phyloP scores from a whole-genome alignment of 176 grass and related monocot species.

The Poa pratensis region DNA sequence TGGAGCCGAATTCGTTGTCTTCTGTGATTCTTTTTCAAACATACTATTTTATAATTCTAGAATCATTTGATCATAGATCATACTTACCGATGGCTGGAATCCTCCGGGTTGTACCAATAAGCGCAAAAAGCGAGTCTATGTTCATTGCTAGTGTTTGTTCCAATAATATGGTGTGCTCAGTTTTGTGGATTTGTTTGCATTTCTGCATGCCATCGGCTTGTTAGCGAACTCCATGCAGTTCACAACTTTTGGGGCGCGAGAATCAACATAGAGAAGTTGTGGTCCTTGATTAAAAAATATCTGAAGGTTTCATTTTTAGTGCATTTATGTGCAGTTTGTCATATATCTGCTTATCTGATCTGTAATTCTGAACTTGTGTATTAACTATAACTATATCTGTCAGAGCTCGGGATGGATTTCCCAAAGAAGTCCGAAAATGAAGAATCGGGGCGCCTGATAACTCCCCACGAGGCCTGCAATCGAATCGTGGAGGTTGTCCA shows the following conservation, averaged over 20 bases:
- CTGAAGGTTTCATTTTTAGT: not conserved
- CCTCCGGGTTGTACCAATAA: not conserved
- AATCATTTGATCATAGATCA: not conserved
- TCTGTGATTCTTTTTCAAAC: not conserved
- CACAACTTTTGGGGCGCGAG: not conserved
- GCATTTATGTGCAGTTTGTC: not conserved
- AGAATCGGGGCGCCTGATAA: slow-evolving; percentile 67
- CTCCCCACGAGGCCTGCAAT: slow-evolving; percentile 78
- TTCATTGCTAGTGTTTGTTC: not conserved
- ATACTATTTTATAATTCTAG: not conserved
- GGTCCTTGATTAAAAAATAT: not conserved
- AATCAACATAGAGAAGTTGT: not conserved
- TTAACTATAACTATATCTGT: slow-evolving; percentile 16
- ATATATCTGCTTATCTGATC: not conserved
- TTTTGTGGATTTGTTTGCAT: slow-evolving; percentile 9
- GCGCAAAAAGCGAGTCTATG: not conserved
- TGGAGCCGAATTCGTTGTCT: not conserved
- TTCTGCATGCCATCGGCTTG: not conserved
- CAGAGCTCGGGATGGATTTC: slow-evolving; percentile 73
- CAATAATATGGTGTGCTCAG: not conserved
- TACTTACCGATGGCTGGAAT: not conserved
- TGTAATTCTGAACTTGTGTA: not conserved
- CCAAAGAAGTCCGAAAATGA: slow-evolving; percentile 55
- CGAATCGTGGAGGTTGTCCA: slow-evolving; percentile 79
- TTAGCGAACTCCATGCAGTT: not conserved